These are phyloP conservation scores for Pseudofabraea citricarpa DNA, from an alignment of 2,329 filamentous ascomycete species.

Conservation along the genomic window DNA sequence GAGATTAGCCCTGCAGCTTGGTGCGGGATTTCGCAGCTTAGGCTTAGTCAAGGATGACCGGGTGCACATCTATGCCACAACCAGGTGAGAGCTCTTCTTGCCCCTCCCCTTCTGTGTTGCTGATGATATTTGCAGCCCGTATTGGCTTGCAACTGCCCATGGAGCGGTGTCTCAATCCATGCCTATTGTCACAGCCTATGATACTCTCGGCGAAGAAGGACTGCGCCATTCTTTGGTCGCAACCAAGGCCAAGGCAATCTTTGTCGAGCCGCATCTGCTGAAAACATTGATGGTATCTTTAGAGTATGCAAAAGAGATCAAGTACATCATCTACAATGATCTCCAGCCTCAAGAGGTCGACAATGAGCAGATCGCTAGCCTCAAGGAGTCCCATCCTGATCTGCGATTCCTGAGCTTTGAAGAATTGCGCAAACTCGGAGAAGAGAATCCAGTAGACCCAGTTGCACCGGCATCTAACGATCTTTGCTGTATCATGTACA, in stretches of 20 bases:
- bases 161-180: conserved; percentile 72
- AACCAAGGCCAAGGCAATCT: conserved; percentile 77
- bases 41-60: conserved; percentile 62
- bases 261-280: conserved; percentile 75
- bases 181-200: conserved; percentile 89
- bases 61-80: conserved; percentile 76
- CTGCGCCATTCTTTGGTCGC: conserved; percentile 81
- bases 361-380: conserved; percentile 40
- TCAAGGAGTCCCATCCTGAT: conserved; percentile 50
- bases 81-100: conserved; percentile 32
- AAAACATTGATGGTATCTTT: conserved; percentile 52
- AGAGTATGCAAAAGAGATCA: conserved; percentile 48
- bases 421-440: conserved; percentile 41
- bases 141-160: conserved; percentile 47
- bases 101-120: not conserved
- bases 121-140: conserved; percentile 12
- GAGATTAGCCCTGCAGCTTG: conserved; percentile 59
- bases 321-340: conserved; percentile 49
- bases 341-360: conserved; percentile 44
- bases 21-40: conserved; percentile 65
- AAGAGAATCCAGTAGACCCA: conserved; percentile 62
- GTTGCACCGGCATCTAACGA: conserved; percentile 71
- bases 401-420: conserved; percentile 48
- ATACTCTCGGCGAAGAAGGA: conserved; percentile 80
- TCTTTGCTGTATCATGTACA: conserved; percentile 79